Evolutionary conservation across 2,329 filamentous ascomycete genomes (phyloP).

Genomic region (Furcasterigmium furcatum): DNA sequence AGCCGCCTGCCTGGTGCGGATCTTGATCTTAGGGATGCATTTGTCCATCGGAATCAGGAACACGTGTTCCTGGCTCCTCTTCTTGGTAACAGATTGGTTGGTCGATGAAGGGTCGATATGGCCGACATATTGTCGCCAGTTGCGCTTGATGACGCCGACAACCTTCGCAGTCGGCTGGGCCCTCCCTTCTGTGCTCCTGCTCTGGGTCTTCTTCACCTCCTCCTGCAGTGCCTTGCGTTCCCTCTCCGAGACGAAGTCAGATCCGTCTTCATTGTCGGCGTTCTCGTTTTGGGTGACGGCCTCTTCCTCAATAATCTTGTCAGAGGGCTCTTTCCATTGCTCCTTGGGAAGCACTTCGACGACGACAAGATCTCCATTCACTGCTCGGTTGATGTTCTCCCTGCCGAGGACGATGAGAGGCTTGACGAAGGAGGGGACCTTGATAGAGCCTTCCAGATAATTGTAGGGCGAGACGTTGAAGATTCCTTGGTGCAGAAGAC

Average conservation of each 20-base stretch:
- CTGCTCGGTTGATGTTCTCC: constrained; percentile 92
- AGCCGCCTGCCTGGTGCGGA: constrained; percentile 85
- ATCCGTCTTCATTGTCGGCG: constrained; percentile 73
- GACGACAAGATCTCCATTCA: constrained; percentile 89
- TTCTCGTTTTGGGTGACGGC: constrained; percentile 90
- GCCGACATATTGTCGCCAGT: constrained; percentile 97
- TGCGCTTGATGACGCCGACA: constrained; percentile 88
- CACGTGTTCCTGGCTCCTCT: constrained; percentile 83
- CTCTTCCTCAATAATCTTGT: constrained; percentile 94
- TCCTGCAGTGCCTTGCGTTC: constrained; percentile 87
- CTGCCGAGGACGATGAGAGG: constrained; percentile 83
- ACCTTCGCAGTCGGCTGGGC: constrained; percentile 90
- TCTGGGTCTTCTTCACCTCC: constrained; percentile 83
- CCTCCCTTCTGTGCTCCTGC: constrained; percentile 68
- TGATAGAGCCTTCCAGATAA: constrained; percentile 90
- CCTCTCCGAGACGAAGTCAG: constrained; percentile 79
- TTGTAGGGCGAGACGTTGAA: constrained; percentile 98
- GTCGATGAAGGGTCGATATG: constrained; percentile 88
- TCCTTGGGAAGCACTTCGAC: constrained; percentile 90
- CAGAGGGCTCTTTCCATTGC: constrained; percentile 95
- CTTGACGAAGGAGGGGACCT: constrained; percentile 87
- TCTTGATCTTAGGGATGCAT: constrained; percentile 90
- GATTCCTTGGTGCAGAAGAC: constrained; percentile 86
- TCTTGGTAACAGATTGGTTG: constrained; percentile 68
- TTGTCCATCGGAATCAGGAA: constrained; percentile 99